A percentile compares a stretch with the other conserved stretches of the same genome.
phyloP scores from a whole-genome alignment of 257 asterid species.

The Solanum pennellii region DNA sequence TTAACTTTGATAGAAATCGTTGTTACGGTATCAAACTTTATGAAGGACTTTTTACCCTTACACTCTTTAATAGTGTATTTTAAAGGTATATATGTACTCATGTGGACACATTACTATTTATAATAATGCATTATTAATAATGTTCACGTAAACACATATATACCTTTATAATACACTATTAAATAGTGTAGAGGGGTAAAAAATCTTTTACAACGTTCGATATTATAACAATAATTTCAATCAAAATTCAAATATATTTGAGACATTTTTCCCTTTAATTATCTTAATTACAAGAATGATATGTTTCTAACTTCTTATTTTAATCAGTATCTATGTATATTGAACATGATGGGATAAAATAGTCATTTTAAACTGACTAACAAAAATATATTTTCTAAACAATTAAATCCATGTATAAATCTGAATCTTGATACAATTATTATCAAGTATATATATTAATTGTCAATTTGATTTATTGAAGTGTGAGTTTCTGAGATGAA shows the following conservation, averaged over 20 bases:
- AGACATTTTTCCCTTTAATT: background rate
- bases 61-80: too few relatives aligned
- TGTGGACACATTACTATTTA: too few relatives aligned
- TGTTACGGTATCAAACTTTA: too few relatives aligned
- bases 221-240: too few relatives aligned
- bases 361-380: background rate
- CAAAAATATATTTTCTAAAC: background rate
- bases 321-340: background rate
- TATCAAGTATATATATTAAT: background rate
- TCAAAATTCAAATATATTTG: too few relatives aligned
- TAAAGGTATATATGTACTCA: too few relatives aligned
- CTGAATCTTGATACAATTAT: background rate
- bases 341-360: background rate
- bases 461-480: background rate
- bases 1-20: too few relatives aligned
- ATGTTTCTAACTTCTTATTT: background rate
- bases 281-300: background rate
- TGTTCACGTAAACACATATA: too few relatives aligned
- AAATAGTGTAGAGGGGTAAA: fast-evolving
- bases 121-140: too few relatives aligned
- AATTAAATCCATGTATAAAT: background rate
- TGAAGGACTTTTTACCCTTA: too few relatives aligned
- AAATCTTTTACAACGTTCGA: too few relatives aligned
- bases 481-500: background rate
- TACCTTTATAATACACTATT: too few relatives aligned